Base-by-base conservation (phyloP, 176 grass and related monocot species). In the Avena eriantha region DNA sequence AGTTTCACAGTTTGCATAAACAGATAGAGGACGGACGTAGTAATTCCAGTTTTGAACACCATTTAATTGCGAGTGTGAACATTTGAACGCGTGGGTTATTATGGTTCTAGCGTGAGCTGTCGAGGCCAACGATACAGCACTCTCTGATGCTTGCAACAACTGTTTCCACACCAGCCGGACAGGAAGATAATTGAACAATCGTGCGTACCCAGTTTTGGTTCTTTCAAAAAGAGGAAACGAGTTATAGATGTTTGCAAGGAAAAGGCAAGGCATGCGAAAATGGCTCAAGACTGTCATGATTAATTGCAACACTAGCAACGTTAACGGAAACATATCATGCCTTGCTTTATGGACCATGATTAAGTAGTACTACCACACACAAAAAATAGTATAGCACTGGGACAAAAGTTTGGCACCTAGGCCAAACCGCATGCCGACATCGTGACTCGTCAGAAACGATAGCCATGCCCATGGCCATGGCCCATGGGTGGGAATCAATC, bases 371-470 rank as follows among this genome's bases (percentile, higher is more conserved):
- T 46, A 54, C 29, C 39, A 57, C 15, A 23, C 9, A 67, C 15
- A 41, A 16, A 56, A 55, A 2, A 18, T 41, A 22, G 3, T 31
- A 15, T 55, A 23, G 0, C 15, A 3, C 31, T 26, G 43, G 70
- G 70, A 48, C 11, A 69, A 41, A 41, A 73, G 45, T 3, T 7
- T 8, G 70, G 70, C 70, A 15, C 21, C 13, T 29, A 54, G 36
- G 12, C 57, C 56, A 41, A 51, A 64, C 58, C 10, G 47, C 35
- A 60, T 82, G 77, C 72, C 79, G 79, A 90, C 79, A 78, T 89
- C n/a, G 47, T 21, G 8, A 34, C 71, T 89, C n/a, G 47, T 21
- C 11, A 34, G 22, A 41, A 59, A 81, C 4, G 5, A 74, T 19
- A 23, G 15, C 50, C 12, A 66, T 81, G 10, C 18, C 0, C 1